These are phyloP conservation scores for Floccularia luteovirens DNA, from an alignment of 768 basidiomycete genomes.

Conservation along the genomic window DNA sequence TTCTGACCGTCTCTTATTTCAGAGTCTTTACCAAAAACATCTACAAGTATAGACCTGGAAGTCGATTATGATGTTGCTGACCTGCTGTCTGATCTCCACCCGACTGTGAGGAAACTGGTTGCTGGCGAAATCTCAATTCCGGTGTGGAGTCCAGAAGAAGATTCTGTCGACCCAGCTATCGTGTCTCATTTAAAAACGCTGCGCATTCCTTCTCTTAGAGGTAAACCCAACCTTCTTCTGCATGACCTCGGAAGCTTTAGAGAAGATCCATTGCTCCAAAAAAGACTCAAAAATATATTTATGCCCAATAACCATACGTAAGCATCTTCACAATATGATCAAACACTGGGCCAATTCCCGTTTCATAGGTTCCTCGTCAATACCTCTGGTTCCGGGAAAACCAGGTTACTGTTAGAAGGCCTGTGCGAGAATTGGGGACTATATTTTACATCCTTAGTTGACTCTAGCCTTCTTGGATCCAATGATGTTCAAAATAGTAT, in stretches of 20 bases:
- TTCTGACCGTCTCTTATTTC: background rate
- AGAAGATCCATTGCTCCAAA: conserved; percentile 19
- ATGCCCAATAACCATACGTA: conserved; percentile 36
- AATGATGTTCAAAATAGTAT: conserved; percentile 35
- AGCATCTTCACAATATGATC: conserved; percentile 8
- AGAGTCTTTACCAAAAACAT: conserved; percentile 4
- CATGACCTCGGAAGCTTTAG: conserved; percentile 32
- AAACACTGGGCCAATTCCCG: conserved; percentile 1
- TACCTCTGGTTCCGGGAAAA: conserved; percentile 41
- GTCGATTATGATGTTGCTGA: conserved; percentile 13
- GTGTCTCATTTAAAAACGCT: conserved; percentile 19
- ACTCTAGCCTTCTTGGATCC: conserved; percentile 35
- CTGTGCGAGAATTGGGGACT: conserved; percentile 38
- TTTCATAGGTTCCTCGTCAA: conserved; percentile 32
- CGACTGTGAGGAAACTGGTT: conserved; percentile 22
- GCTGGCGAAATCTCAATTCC: conserved; percentile 23
- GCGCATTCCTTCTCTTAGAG: conserved; percentile 25
- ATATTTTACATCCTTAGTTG: conserved; percentile 37
- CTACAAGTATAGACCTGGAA: conserved; percentile 6
- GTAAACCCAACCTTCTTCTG: conserved; percentile 31
- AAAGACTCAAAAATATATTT: conserved; percentile 31
- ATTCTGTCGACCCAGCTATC: conserved; percentile 12
- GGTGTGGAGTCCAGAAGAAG: conserved; percentile 19
- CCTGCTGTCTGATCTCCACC: conserved; percentile 20
- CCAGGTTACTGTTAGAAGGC: conserved; percentile 34